phyloP scores from a whole-genome alignment of 2,329 filamentous ascomycete species.

The Arthrobotrys iridis region DNA sequence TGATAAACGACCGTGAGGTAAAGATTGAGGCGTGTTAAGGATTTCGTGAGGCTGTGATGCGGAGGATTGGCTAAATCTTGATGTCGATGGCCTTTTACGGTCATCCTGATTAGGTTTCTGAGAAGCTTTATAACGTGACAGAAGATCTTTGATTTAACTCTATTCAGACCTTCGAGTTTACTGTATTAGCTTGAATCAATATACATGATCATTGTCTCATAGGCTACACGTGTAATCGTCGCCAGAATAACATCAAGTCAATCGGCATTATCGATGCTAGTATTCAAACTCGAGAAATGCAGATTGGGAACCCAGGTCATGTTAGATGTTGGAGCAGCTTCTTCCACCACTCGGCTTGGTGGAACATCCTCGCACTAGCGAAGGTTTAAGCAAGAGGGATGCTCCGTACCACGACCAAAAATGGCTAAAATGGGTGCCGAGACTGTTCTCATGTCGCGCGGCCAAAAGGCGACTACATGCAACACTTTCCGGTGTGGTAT shows the following conservation, averaged over 20 bases:
- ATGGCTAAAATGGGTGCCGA: background rate
- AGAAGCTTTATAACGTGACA: background rate
- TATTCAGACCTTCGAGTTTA: background rate
- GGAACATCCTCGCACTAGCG: background rate
- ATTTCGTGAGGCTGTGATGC: background rate
- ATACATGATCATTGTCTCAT: background rate
- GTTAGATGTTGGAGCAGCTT: too few species aligned
- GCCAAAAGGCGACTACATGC: slow-evolving; percentile 1
- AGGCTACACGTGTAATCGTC: background rate
- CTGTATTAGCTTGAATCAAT: too few species aligned
- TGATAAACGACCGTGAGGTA: background rate
- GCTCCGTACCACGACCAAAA: slow-evolving; percentile 4
- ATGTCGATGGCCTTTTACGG: background rate
- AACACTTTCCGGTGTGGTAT: slow-evolving; percentile 42
- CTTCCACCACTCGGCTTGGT: background rate
- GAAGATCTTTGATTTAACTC: background rate
- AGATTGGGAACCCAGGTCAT: too few species aligned
- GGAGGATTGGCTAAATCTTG: background rate
- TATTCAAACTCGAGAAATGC: too few species aligned
- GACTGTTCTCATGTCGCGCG: slow-evolving; percentile 1
- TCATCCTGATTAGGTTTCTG: background rate
- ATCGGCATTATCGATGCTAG: too few species aligned
- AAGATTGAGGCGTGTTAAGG: background rate
- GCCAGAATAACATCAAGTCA: background rate
- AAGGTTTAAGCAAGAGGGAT: background rate